These are phyloP conservation scores for Marasmius tenuissimus DNA, from an alignment of 1,284 basidiomycete genomes.

Conservation along the genomic window DNA sequence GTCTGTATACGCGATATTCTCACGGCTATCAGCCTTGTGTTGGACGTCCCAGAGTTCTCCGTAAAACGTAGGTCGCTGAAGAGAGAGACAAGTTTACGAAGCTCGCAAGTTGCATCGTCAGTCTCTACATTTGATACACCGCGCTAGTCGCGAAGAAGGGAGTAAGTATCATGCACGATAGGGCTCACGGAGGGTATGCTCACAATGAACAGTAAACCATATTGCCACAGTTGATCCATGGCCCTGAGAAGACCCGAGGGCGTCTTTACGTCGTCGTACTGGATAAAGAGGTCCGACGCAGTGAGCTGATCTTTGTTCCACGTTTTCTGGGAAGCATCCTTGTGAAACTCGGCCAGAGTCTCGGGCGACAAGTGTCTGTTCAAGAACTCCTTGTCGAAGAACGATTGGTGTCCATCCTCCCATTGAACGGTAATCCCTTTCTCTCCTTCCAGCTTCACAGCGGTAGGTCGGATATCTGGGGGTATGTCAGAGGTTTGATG, in stretches of 20 bases:
- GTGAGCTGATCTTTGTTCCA: slow-evolving; percentile 13
- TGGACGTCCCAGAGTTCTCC: slow-evolving; percentile 91
- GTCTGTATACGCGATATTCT: slow-evolving; percentile 96
- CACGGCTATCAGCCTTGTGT: slow-evolving; percentile 57
- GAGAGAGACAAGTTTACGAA: slow-evolving; percentile 59
- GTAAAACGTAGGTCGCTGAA: slow-evolving; percentile 91
- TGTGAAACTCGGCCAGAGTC: slow-evolving; percentile 12
- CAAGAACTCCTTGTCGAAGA: slow-evolving; percentile 51
- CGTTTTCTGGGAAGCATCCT: slow-evolving; percentile 6
- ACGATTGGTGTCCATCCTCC: slow-evolving; percentile 58
- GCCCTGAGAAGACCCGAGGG: slow-evolving; percentile 20
- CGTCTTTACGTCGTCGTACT: slow-evolving; percentile 8
- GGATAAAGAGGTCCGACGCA: slow-evolving; percentile 9
- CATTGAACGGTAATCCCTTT: slow-evolving; percentile 55
- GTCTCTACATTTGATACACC: slow-evolving; percentile 59
- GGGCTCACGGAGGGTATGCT: background rate
- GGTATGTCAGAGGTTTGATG: slow-evolving; percentile 70
- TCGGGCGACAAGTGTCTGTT: slow-evolving; percentile 41
- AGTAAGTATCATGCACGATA: background rate
- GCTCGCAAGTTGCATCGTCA: slow-evolving; percentile 60
- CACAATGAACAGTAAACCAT: slow-evolving; percentile 46
- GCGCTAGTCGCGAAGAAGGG: slow-evolving; percentile 7
- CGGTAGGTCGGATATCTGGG: slow-evolving; percentile 38
- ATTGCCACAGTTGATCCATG: slow-evolving; percentile 37
- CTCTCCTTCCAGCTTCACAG: slow-evolving; percentile 31